Evolutionary conservation across 169 alveolate genomes (phyloP).

Genomic region (Theileria parva): DNA sequence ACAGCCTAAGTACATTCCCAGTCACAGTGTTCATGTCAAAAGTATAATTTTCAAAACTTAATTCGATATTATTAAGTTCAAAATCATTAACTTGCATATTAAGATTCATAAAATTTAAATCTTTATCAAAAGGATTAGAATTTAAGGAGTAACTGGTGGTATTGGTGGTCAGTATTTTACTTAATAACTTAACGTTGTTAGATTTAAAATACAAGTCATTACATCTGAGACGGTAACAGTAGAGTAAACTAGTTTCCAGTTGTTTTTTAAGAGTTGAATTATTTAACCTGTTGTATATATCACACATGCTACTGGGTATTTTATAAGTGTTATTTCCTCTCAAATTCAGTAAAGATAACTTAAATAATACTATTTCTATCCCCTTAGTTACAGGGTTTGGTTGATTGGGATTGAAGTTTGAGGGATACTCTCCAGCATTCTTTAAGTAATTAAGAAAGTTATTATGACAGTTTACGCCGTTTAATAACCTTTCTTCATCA

Average conservation of each 20-base stretch:
- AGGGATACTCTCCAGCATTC: background rate
- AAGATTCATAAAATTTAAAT: too few relatives aligned
- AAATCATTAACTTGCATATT: background rate
- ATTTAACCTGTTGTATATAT: conserved; percentile 1
- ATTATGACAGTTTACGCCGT: background rate
- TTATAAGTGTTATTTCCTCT: background rate
- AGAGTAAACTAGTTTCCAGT: background rate
- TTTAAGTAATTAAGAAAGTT: background rate
- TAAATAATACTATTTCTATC: background rate
- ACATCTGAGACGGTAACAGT: background rate
- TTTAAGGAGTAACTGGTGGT: background rate
- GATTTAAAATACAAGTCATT: conserved; percentile 2
- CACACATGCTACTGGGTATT: background rate
- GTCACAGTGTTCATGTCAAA: background rate
- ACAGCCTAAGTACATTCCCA: background rate
- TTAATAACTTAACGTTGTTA: background rate
- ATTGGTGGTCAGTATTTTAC: background rate
- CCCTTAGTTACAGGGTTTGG: background rate
- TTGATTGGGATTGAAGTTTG: background rate
- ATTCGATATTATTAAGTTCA: background rate
- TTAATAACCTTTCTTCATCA: background rate
- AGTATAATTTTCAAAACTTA: background rate
- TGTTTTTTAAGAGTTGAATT: background rate
- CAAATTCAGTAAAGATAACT: background rate
- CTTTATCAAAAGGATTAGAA: background rate